phyloP scores from a whole-genome alignment of 23 red algal genomes.

The Gracilaria caudata region DNA sequence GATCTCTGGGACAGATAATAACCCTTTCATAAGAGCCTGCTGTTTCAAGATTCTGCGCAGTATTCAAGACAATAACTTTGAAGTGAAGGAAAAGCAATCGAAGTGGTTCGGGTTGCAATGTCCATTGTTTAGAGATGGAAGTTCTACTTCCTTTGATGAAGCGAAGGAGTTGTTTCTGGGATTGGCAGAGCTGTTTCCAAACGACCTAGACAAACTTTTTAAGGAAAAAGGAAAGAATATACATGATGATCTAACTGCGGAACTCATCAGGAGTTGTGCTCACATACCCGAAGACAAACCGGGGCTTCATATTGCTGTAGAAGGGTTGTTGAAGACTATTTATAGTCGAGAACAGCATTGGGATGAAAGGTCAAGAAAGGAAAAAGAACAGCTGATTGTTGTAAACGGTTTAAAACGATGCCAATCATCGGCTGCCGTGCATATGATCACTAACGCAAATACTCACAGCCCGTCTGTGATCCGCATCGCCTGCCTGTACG shows the following conservation, averaged over 20 bases:
- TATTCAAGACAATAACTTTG: slow-evolving; percentile 10
- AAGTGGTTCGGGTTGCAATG: slow-evolving; percentile 14
- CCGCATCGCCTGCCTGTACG: neutral
- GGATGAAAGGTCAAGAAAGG: neutral
- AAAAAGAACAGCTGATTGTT: neutral
- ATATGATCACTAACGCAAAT: neutral
- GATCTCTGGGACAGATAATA: neutral
- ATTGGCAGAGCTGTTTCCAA: slow-evolving; percentile 18
- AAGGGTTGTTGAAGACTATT: neutral
- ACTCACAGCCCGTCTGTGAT: slow-evolving; percentile 5
- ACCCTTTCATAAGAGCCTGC: slow-evolving; percentile 6
- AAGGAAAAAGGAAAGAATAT: neutral
- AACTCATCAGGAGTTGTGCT: neutral
- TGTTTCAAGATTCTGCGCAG: neutral
- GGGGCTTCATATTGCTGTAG: neutral
- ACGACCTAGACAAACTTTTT: neutral
- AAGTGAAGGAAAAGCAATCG: slow-evolving; percentile 25
- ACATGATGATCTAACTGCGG: neutral
- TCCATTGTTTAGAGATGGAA: neutral
- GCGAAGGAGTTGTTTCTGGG: slow-evolving; percentile 1
- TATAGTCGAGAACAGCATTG: neutral
- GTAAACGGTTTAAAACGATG: slow-evolving; percentile 4
- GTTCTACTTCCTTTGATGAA: neutral
- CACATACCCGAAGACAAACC: neutral
- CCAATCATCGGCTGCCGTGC: neutral